phyloP scores from a whole-genome alignment of 176 grass and related monocot species.

The Triticum timopheevii region DNA sequence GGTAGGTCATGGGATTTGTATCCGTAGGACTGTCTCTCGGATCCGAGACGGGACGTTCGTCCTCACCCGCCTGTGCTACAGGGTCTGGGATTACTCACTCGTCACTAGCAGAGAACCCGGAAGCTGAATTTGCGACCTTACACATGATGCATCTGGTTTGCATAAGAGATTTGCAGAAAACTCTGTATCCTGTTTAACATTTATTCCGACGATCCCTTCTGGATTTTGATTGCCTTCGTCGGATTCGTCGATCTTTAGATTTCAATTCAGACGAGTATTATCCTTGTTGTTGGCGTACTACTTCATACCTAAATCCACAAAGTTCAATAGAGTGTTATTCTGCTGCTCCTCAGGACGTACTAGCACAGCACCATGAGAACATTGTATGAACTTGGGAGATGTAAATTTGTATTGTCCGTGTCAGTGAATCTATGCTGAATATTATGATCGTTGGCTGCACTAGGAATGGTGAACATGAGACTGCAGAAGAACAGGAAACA shows the following conservation, averaged over 20 bases:
- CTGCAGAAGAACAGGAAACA: neutral
- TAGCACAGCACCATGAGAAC: too few relatives aligned
- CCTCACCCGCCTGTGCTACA: neutral
- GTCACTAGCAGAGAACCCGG: neutral
- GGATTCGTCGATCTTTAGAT: neutral
- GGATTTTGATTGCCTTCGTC: neutral
- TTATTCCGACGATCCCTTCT: too few relatives aligned
- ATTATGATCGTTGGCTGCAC: neutral
- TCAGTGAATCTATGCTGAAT: neutral
- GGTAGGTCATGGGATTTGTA: neutral
- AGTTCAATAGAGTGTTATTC: too few relatives aligned
- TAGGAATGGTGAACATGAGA: constrained; percentile 34
- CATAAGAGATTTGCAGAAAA: too few relatives aligned
- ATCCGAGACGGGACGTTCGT: neutral
- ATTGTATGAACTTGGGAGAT: neutral
- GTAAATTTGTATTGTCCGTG: neutral
- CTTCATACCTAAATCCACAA: neutral
- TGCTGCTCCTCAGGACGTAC: too few relatives aligned
- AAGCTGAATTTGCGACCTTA: neutral
- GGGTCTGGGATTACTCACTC: neutral
- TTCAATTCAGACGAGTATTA: neutral
- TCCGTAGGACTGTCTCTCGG: neutral
- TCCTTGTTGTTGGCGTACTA: too few relatives aligned
- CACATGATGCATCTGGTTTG: too few relatives aligned
- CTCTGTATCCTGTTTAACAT: too few relatives aligned